Conservation (phyloP, 208 protist species). For the Trypanosoma congolense region DNA sequence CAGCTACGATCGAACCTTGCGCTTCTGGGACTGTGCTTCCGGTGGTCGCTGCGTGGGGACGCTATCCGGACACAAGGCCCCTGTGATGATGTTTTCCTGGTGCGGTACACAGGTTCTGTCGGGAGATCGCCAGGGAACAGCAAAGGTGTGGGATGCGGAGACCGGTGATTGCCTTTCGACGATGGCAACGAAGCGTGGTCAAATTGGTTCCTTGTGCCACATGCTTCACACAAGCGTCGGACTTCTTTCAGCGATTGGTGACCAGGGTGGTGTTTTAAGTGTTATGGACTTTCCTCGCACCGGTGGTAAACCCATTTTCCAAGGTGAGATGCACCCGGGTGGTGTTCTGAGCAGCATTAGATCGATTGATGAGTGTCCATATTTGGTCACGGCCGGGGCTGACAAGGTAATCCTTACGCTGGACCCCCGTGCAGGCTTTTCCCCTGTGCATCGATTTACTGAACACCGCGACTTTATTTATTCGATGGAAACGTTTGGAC, state of each 20-base stretch:
- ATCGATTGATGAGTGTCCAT: slow-evolving; percentile 26
- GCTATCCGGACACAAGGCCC: slow-evolving; percentile 64
- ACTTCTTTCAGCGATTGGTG: slow-evolving; percentile 53
- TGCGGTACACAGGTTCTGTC: slow-evolving; percentile 52
- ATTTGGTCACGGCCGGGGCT: slow-evolving; percentile 73
- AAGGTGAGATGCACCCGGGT: slow-evolving; percentile 57
- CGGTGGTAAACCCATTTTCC: slow-evolving; percentile 38
- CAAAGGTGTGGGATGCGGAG: slow-evolving; percentile 74
- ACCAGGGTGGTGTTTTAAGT: slow-evolving; percentile 67
- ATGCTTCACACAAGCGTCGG: slow-evolving; percentile 30
- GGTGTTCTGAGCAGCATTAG: slow-evolving; percentile 68
- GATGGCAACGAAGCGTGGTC: slow-evolving; percentile 55
- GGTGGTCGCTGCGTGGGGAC: slow-evolving; percentile 39
- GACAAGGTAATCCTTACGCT: slow-evolving; percentile 67
- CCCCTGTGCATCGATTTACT: slow-evolving; percentile 32
- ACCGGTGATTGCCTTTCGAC: slow-evolving; percentile 44
- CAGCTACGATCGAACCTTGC: slow-evolving; percentile 82
- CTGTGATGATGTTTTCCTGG: slow-evolving; percentile 82
- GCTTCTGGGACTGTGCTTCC: slow-evolving; percentile 59
- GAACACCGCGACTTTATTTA: slow-evolving; percentile 84
- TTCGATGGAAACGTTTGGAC: slow-evolving; percentile 58
- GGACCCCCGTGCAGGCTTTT: slow-evolving; percentile 55
- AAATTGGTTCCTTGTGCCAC: slow-evolving; percentile 58
- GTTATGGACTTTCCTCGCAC: slow-evolving; percentile 52
- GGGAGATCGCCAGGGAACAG: slow-evolving; percentile 67